These are phyloP conservation scores for Clitopilus hobsonii DNA, from an alignment of 768 basidiomycete species.

Conservation along the genomic window DNA sequence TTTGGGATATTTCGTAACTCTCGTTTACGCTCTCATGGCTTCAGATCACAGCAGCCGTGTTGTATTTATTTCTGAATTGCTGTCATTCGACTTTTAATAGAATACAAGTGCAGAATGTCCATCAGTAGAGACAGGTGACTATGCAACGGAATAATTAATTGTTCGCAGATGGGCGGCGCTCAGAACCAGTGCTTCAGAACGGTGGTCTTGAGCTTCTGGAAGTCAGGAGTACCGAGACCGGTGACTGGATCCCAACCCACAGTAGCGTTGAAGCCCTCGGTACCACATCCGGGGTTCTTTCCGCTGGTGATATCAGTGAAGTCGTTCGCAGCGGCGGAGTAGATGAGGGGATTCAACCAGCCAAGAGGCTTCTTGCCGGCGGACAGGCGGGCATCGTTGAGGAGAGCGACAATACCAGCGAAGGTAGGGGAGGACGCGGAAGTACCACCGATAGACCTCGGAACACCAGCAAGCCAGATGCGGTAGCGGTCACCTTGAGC, in stretches of 20 bases:
- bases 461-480: constrained; percentile 13
- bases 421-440: constrained; percentile 18
- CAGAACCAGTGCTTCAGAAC: background rate
- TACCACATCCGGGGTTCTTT: constrained; percentile 42
- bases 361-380: constrained; percentile 11
- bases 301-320: constrained; percentile 20
- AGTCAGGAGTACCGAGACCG: constrained; percentile 21
- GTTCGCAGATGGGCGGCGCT: background rate
- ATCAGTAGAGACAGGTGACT: background rate
- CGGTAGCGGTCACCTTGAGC: constrained; percentile 21
- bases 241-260: constrained; percentile 20
- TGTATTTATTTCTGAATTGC: background rate
- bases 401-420: constrained; percentile 21
- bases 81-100: background rate
- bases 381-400: constrained; percentile 24
- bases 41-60: no score
- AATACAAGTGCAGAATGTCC: background rate
- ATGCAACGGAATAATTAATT: background rate
- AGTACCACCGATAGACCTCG: constrained; percentile 17
- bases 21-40: no score
- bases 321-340: constrained; percentile 10
- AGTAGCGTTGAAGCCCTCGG: constrained; percentile 28
- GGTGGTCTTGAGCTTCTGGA: constrained; percentile 11
- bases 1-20: no score
- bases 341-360: constrained; percentile 19